Conservation (phyloP, 1,284 basidiomycete genomes). For the Ustilago curta region DNA sequence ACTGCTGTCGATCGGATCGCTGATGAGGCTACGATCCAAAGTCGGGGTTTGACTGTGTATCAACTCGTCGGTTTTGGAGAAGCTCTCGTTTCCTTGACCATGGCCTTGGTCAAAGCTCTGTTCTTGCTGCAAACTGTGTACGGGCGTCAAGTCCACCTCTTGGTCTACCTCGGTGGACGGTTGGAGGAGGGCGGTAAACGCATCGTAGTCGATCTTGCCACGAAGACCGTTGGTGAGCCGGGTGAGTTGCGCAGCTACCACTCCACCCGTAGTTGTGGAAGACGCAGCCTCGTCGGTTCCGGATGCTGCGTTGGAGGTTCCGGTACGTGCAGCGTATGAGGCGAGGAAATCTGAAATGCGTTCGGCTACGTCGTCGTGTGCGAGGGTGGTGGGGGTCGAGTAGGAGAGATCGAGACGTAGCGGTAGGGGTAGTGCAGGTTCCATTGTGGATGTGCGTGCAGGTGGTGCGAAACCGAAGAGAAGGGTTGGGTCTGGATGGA, state of each 20-base stretch:
- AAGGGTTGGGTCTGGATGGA: neutral
- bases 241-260: conserved; percentile 38
- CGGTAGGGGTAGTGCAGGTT: conserved; percentile 38
- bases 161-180: neutral
- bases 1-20: conserved; percentile 1
- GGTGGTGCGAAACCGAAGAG: no score
- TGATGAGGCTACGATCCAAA: conserved; percentile 4
- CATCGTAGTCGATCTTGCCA: conserved; percentile 37
- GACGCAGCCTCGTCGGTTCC: neutral
- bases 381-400: neutral
- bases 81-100: conserved; percentile 9
- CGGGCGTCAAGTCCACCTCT: conserved; percentile 4
- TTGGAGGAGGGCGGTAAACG: conserved; percentile 8
- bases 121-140: neutral
- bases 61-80: conserved; percentile 16
- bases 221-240: conserved; percentile 36
- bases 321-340: conserved; percentile 35
- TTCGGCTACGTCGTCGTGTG: conserved; percentile 14
- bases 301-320: conserved; percentile 23
- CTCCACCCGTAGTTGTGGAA: conserved; percentile 22
- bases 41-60: conserved; percentile 9
- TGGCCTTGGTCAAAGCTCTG: neutral
- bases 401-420: conserved; percentile 26
- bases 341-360: conserved; percentile 32
- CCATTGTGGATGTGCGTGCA: conserved; percentile 34